Conservation (phyloP, 768 basidiomycete genomes). For the Amanita inopinata region DNA sequence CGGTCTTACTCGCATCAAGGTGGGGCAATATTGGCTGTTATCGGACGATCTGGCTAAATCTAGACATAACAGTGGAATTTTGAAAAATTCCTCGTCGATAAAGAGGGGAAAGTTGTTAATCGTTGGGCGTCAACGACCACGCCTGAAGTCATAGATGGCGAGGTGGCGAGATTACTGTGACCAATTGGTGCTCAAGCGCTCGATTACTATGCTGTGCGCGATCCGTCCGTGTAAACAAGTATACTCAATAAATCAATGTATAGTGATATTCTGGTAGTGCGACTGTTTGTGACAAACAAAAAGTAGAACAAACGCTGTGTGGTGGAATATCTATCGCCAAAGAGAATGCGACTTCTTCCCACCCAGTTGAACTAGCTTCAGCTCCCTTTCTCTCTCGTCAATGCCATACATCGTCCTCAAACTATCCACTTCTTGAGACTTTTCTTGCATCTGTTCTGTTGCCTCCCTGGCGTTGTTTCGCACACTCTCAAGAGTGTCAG, state of each 20-base stretch:
- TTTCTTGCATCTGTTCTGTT: conserved; percentile 56
- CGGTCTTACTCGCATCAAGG: conserved; percentile 70
- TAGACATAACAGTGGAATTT: conserved; percentile 65
- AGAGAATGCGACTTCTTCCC: conserved; percentile 15
- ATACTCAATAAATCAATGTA: too few relatives aligned
- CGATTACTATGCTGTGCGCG: too few relatives aligned
- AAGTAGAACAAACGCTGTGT: too few relatives aligned
- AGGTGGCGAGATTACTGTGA: conserved; percentile 53
- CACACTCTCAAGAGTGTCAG: conserved; percentile 38
- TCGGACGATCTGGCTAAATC: conserved; percentile 2
- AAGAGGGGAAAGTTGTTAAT: conserved; percentile 64
- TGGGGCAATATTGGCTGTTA: conserved; percentile 18
- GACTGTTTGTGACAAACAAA: too few relatives aligned
- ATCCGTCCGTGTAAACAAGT: too few relatives aligned
- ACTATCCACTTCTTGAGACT: conserved; percentile 65
- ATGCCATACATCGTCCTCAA: conserved; percentile 54
- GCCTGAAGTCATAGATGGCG: conserved; percentile 51
- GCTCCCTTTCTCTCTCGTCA: conserved; percentile 61
- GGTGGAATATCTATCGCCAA: conserved; percentile 2
- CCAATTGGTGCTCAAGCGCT: too few relatives aligned
- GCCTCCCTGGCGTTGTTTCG: conserved; percentile 45
- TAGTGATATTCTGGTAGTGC: too few relatives aligned
- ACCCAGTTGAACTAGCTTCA: conserved; percentile 34
- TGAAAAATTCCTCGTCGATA: conserved; percentile 80
- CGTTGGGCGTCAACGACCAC: conserved; percentile 73